Conservation (phyloP, 805 yeast genomes). For the Candida nanaspora region DNA sequence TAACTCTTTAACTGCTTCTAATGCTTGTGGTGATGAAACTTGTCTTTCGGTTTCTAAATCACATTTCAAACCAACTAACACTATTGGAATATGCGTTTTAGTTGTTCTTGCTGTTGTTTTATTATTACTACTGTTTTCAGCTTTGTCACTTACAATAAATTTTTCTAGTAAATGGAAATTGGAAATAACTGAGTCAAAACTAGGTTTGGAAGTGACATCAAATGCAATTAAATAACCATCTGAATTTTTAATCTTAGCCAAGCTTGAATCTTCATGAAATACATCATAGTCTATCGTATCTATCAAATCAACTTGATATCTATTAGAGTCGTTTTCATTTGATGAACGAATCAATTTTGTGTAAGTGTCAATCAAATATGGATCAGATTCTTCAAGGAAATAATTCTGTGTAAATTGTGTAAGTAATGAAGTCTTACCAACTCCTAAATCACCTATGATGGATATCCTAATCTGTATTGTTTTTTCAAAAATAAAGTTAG, state of each 20-base stretch:
- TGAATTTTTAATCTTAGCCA: constrained; percentile 19
- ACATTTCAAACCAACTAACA: constrained; percentile 70
- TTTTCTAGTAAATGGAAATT: constrained; percentile 17
- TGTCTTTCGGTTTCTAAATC: constrained; percentile 74
- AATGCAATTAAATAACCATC: constrained; percentile 46
- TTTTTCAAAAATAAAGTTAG: constrained; percentile 9
- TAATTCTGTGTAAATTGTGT: constrained; percentile 15
- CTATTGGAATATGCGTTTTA: constrained; percentile 13
- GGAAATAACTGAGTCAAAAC: constrained; percentile 28
- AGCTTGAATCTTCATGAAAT: constrained; percentile 20
- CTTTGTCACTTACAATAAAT: not conserved
- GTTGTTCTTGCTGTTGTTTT: constrained; percentile 3
- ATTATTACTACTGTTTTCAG: no score
- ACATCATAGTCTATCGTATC: constrained; percentile 89
- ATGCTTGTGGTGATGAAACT: constrained; percentile 34
- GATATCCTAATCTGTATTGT: constrained; percentile 19
- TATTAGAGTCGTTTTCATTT: constrained; percentile 28
- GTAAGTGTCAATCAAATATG: constrained; percentile 23
- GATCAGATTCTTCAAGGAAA: constrained; percentile 15
- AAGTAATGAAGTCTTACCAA: constrained; percentile 26
- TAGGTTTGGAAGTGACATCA: constrained; percentile 41
- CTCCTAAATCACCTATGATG: constrained; percentile 22
- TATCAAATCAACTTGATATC: constrained; percentile 39
- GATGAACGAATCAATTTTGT: constrained; percentile 3
- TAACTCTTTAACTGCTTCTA: constrained; percentile 12